Conservation (phyloP, 1,284 basidiomycete genomes). For the Papiliotrema terrestris region DNA sequence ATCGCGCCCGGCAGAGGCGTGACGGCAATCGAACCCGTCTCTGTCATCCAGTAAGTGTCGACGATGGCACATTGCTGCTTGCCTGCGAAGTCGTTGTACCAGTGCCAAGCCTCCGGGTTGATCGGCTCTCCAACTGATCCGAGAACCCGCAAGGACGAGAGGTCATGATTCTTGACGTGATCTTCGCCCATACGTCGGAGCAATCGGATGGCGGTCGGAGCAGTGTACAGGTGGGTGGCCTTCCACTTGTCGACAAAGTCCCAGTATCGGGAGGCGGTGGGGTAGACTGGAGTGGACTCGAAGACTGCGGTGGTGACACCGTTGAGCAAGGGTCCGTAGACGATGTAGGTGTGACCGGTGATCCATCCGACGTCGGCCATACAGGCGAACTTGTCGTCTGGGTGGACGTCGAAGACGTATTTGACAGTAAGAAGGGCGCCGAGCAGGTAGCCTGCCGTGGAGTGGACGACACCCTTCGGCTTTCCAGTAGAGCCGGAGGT, state of each 20-base stretch:
- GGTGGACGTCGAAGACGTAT: constrained; percentile 94
- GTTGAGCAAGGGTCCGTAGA: constrained; percentile 86
- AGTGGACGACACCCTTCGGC: constrained; percentile 96
- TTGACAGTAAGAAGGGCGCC: constrained; percentile 89
- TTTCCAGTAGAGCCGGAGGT: constrained; percentile 94
- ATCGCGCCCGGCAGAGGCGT: constrained; percentile 95
- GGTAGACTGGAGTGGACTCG: constrained; percentile 96
- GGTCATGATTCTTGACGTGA: constrained; percentile 80
- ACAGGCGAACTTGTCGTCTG: constrained; percentile 87
- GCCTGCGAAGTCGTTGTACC: constrained; percentile 92
- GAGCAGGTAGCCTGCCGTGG: constrained; percentile 89
- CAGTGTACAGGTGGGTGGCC: constrained; percentile 91
- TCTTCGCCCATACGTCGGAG: constrained; percentile 83
- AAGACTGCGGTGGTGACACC: constrained; percentile 92
- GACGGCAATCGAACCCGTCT: constrained; percentile 93
- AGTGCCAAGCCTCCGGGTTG: constrained; percentile 98
- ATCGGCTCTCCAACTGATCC: constrained; percentile 97
- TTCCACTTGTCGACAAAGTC: constrained; percentile 89
- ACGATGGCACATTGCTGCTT: constrained; percentile 87
- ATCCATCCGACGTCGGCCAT: constrained; percentile 99
- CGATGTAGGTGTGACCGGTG: constrained; percentile 96
- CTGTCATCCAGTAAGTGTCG: constrained; percentile 97
- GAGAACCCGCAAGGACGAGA: constrained; percentile 78
- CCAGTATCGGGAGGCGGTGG: constrained; percentile 95
- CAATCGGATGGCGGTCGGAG: constrained; percentile 83